Conservation (phyloP, 192 early-diverging fungal species). For the Chytriomyces confervae region DNA sequence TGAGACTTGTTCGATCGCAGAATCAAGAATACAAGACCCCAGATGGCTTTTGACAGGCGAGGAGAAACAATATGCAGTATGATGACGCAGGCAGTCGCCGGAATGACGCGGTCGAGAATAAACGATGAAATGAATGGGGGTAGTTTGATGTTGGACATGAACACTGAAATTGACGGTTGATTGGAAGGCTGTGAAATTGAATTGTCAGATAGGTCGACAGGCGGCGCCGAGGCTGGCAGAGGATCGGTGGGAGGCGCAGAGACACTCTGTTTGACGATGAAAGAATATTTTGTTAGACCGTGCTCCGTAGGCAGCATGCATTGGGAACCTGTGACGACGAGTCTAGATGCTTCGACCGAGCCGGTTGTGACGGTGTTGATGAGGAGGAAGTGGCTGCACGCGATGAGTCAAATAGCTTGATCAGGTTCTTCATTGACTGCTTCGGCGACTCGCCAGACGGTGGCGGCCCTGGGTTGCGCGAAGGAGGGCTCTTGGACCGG, state of each 20-base stretch:
- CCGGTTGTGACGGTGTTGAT: not conserved
- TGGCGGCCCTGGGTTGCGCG: not conserved
- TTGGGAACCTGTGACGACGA: too few relatives aligned
- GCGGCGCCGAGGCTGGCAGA: not conserved
- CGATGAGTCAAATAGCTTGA: not conserved
- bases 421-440: not conserved
- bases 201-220: not conserved
- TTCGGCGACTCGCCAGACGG: not conserved
- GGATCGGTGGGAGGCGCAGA: not conserved
- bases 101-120: not conserved
- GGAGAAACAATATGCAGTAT: constrained; percentile 28
- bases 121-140: not conserved
- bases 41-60: constrained; percentile 3
- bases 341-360: not conserved
- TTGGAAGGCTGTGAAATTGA: not conserved
- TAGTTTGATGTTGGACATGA: not conserved
- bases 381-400: not conserved
- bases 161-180: not conserved
- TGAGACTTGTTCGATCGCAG: not conserved
- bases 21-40: constrained; percentile 21
- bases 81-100: constrained; percentile 10
- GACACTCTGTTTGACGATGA: too few relatives aligned
- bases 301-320: too few relatives aligned
- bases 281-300: too few relatives aligned
- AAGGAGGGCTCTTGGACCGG: not conserved